phyloP scores from a whole-genome alignment of 257 asterid species.

The Solanum pinnatisectum region DNA sequence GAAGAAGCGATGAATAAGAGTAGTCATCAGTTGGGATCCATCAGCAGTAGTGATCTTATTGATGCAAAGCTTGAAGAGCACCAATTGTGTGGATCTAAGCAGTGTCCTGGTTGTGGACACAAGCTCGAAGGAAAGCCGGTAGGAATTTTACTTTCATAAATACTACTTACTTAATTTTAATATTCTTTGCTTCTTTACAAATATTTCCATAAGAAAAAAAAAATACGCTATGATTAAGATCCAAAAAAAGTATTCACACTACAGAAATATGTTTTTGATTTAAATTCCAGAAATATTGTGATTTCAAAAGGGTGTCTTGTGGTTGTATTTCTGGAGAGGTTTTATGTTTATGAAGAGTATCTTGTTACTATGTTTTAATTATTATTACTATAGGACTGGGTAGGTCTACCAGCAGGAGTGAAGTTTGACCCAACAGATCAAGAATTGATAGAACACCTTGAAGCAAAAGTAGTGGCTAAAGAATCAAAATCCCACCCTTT shows the following conservation, averaged over 20 bases:
- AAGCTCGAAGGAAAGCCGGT: conserved; percentile 91
- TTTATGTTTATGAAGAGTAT: neutral
- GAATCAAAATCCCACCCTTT: conserved; percentile 90
- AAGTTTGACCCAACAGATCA: conserved; percentile 99
- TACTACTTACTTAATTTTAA: neutral
- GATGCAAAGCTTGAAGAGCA: conserved; percentile 96
- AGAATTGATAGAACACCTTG: conserved; percentile 92
- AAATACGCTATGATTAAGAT: neutral
- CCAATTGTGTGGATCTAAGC: conserved; percentile 88
- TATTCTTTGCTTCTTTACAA: conserved; percentile 42
- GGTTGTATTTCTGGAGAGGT: too few species aligned
- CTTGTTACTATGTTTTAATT: neutral
- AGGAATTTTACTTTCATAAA: neutral
- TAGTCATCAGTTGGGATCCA: conserved; percentile 47
- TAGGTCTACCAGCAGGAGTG: conserved; percentile 97
- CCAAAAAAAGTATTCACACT: neutral
- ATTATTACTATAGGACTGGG: conserved; percentile 62
- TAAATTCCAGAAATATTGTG: neutral
- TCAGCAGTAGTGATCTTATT: conserved; percentile 79
- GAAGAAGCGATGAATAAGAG: conserved; percentile 40
- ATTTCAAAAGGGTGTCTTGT: neutral
- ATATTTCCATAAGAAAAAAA: neutral
- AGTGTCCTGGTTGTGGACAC: conserved; percentile 98
- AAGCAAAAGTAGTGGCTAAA: conserved; percentile 75
- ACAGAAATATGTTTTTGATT: neutral